Conservation (phyloP, 495 filamentous ascomycete species). For the Thermothielavioides terrestris region DNA sequence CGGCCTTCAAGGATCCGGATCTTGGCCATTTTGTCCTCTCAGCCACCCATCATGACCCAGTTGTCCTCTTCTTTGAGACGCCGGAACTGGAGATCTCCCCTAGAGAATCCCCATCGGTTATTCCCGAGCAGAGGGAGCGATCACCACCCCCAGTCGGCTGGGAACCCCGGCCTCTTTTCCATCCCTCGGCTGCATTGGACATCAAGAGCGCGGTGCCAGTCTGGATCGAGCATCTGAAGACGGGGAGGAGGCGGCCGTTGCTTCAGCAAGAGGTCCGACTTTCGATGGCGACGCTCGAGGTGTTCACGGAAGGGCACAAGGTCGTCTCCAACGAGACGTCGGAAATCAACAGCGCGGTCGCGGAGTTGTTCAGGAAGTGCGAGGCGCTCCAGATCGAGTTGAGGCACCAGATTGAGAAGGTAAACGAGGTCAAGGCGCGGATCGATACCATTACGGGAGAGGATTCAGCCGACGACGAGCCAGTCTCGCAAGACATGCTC, state of each 20-base stretch:
- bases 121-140: slow-evolving; percentile 17
- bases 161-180: slow-evolving; percentile 59
- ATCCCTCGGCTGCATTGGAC: slow-evolving; percentile 58
- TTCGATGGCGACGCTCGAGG: slow-evolving; percentile 62
- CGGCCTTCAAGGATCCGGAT: slow-evolving; percentile 63
- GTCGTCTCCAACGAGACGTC: slow-evolving; percentile 66
- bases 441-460: slow-evolving; percentile 60
- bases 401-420: slow-evolving; percentile 57
- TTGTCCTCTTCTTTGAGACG: slow-evolving; percentile 58
- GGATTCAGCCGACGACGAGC: slow-evolving; percentile 40
- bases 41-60: slow-evolving; percentile 50
- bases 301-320: slow-evolving; percentile 70
- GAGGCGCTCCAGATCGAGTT: slow-evolving; percentile 65
- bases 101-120: slow-evolving; percentile 18
- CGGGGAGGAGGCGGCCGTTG: slow-evolving; percentile 48
- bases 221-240: slow-evolving; percentile 54
- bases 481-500: slow-evolving; percentile 40
- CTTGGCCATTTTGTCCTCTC: slow-evolving; percentile 76
- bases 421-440: slow-evolving; percentile 55
- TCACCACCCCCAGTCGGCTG: slow-evolving; percentile 30
- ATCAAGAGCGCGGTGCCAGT: slow-evolving; percentile 47
- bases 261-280: slow-evolving; percentile 66
- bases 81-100: slow-evolving; percentile 41
- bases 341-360: slow-evolving; percentile 60
- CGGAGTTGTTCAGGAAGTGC: slow-evolving; percentile 74